Evolutionary conservation across 2,329 filamentous ascomycete genomes (phyloP).

Genomic region (Aspergillus fumigatus): DNA sequence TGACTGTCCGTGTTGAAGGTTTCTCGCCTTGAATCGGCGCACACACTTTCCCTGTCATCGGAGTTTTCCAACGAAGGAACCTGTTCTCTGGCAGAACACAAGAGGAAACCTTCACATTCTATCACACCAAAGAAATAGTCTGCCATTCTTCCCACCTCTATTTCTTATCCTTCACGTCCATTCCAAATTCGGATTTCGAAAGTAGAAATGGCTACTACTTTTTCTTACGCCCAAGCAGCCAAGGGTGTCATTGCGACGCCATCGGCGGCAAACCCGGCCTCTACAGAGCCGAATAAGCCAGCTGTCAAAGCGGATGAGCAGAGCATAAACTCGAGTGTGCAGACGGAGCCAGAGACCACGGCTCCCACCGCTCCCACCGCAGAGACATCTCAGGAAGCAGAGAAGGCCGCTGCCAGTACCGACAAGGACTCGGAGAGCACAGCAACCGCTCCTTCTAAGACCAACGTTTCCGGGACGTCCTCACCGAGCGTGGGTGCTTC

Average conservation of each 20-base stretch:
- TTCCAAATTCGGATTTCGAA: constrained; percentile 7
- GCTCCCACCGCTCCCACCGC: constrained; percentile 47
- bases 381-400: constrained; percentile 38
- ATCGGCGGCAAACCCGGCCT: constrained; percentile 39
- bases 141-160: neutral
- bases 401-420: constrained; percentile 30
- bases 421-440: constrained; percentile 35
- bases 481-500: constrained; percentile 54
- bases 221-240: constrained; percentile 94
- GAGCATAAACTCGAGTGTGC: constrained; percentile 22
- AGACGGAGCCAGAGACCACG: constrained; percentile 27
- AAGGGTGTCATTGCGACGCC: constrained; percentile 63
- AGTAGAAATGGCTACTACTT: constrained; percentile 50
- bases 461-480: constrained; percentile 38
- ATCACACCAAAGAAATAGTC: neutral
- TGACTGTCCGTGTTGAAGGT: constrained; percentile 23
- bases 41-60: constrained; percentile 17
- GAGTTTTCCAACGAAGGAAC: constrained; percentile 17
- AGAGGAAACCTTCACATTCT: neutral
- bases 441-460: constrained; percentile 26
- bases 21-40: constrained; percentile 19
- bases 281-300: constrained; percentile 27
- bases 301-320: constrained; percentile 28
- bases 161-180: constrained; percentile 5
- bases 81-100: constrained; percentile 25